Percentiles rank a stretch among this genome's conserved stretches.
These are phyloP conservation scores for Penicillium glabrum DNA, from an alignment of 2,329 filamentous ascomycete genomes.

Conservation along the genomic window DNA sequence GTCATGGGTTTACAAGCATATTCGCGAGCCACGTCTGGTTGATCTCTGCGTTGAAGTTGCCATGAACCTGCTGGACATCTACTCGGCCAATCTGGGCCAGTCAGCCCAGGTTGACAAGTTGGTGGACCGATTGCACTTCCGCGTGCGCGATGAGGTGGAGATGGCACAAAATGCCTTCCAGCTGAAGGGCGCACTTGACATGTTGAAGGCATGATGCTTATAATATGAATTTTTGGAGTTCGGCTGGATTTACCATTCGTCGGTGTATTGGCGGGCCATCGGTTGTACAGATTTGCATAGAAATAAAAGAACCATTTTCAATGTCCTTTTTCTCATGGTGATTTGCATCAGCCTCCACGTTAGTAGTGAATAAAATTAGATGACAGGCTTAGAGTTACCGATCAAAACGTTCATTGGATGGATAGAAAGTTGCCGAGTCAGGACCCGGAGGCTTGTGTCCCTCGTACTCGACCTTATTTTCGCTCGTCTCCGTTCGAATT, in stretches of 20 bases:
- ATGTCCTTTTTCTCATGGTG: neutral
- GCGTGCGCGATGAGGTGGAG: conserved; percentile 76
- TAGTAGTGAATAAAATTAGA: no score
- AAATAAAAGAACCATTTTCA: conserved; percentile 19
- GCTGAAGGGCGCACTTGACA: conserved; percentile 85
- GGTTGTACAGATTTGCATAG: conserved; percentile 28
- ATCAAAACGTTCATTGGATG: no score
- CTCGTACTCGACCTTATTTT: no score
- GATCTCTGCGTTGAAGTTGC: conserved; percentile 79
- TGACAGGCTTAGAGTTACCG: no score
- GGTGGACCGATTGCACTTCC: conserved; percentile 66
- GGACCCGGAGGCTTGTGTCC: no score
- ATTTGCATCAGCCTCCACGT: no score
- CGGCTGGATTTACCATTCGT: conserved; percentile 15
- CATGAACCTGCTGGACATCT: conserved; percentile 81
- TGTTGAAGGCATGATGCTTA: conserved; percentile 49
- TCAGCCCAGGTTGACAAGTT: conserved; percentile 70
- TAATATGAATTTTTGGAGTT: conserved; percentile 20
- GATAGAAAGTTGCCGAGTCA: no score
- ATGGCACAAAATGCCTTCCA: conserved; percentile 78
- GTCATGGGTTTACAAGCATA: conserved; percentile 76
- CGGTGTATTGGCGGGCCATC: conserved; percentile 28
- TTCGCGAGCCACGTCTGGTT: conserved; percentile 80
- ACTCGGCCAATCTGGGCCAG: conserved; percentile 74
- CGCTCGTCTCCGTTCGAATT: no score